Percentiles rank a stretch among this genome's conserved stretches.
phyloP scores from a whole-genome alignment of 2,329 filamentous ascomycete species.

The Verticillium dahliae region DNA sequence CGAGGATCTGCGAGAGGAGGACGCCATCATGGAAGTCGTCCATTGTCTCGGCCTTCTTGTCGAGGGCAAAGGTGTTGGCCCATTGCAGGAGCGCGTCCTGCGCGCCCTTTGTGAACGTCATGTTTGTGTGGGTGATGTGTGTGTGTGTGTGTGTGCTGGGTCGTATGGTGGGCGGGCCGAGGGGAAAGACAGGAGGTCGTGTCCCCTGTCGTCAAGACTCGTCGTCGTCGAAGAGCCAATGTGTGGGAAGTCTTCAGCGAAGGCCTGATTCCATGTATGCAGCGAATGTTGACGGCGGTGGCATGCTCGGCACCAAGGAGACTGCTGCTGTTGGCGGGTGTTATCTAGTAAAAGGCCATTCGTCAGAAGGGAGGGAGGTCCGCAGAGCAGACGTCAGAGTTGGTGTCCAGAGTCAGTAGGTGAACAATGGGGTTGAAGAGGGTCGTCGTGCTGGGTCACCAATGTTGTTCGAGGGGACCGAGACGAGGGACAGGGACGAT shows the following conservation, averaged over 20 bases:
- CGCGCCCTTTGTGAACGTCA: conserved; percentile 31
- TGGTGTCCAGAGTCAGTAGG: background rate
- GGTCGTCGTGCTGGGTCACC: background rate
- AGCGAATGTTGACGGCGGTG: background rate
- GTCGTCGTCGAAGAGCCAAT: background rate
- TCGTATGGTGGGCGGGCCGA: background rate
- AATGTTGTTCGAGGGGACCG: background rate
- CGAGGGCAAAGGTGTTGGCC: conserved; percentile 36
- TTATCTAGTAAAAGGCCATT: background rate
- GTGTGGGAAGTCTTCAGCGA: background rate
- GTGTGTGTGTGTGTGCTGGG: background rate
- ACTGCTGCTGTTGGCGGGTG: background rate
- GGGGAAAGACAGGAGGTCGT: background rate
- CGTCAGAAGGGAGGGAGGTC: background rate
- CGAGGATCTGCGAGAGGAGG: conserved; percentile 47
- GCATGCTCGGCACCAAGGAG: background rate
- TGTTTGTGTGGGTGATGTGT: conserved; percentile 20
- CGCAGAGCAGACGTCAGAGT: background rate
- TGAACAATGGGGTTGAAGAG: background rate
- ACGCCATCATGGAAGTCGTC: conserved; percentile 47
- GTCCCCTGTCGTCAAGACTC: background rate
- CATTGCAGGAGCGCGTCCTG: conserved; percentile 52
- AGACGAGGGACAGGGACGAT: background rate
- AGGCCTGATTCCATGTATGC: background rate
- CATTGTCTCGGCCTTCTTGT: conserved; percentile 39